Conservation (phyloP, 129 eudicot species). For the Apium graveolens region DNA sequence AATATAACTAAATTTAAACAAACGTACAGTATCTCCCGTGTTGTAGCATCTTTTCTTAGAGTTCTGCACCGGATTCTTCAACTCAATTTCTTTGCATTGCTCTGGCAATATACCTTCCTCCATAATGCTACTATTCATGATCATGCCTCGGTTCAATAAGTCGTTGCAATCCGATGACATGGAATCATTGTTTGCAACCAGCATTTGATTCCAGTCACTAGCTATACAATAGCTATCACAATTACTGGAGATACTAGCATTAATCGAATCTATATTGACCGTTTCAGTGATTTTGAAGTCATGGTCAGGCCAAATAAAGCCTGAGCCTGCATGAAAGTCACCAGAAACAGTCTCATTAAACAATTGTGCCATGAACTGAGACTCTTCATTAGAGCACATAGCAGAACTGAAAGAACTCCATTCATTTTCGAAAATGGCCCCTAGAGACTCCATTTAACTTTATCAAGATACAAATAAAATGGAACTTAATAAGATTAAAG, state of each 20-base stretch:
- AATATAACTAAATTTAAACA: background rate
- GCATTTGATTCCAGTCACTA: slow-evolving; percentile 10
- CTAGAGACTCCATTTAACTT: slow-evolving; percentile 44
- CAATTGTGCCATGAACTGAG: slow-evolving; percentile 69
- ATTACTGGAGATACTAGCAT: slow-evolving; percentile 19
- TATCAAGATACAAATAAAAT: background rate
- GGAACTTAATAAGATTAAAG: background rate
- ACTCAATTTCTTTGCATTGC: slow-evolving; percentile 6
- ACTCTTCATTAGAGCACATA: slow-evolving; percentile 40
- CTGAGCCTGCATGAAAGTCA: background rate
- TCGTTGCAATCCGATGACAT: slow-evolving; percentile 17
- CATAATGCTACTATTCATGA: background rate
- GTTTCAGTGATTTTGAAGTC: slow-evolving; percentile 10
- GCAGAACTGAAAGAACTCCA: slow-evolving; percentile 48
- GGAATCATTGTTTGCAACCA: slow-evolving; percentile 2
- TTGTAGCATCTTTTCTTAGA: slow-evolving; percentile 47
- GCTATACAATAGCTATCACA: slow-evolving; percentile 16
- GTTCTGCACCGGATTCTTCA: slow-evolving; percentile 11
- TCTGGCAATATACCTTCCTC: slow-evolving; percentile 2
- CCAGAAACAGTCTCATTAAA: slow-evolving; percentile 21
- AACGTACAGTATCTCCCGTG: slow-evolving; percentile 37
- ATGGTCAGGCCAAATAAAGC: slow-evolving; percentile 26
- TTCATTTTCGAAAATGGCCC: slow-evolving; percentile 37
- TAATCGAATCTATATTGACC: slow-evolving; percentile 15
- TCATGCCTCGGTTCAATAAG: slow-evolving; percentile 16